Conservation (phyloP, 1,284 basidiomycete species). For the Naganishia albida region DNA sequence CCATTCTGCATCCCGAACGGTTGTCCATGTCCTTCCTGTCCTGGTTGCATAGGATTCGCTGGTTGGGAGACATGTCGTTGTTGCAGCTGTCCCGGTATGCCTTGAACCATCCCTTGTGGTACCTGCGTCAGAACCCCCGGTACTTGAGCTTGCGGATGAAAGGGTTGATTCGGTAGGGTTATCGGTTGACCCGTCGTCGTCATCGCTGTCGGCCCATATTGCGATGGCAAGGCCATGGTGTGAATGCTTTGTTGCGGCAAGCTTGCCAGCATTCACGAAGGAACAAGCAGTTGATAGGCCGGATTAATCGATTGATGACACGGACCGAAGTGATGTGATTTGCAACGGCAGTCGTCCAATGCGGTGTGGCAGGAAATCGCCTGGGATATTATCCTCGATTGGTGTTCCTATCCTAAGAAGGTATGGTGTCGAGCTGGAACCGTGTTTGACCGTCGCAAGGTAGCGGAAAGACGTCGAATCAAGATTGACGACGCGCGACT, state of each 20-base stretch:
- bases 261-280: conserved; percentile 25
- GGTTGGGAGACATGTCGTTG: conserved; percentile 3
- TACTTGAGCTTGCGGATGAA: conserved; percentile 9
- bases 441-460: not conserved
- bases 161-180: not conserved
- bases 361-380: not conserved
- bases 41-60: conserved; percentile 1
- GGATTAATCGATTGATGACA: conserved; percentile 5
- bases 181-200: conserved; percentile 6
- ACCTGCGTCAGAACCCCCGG: conserved; percentile 12
- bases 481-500: conserved; percentile 5
- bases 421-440: not conserved
- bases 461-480: conserved; percentile 5
- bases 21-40: conserved; percentile 12
- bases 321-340: too few relatives aligned
- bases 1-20: conserved; percentile 1
- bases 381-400: not conserved
- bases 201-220: not conserved
- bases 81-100: not conserved
- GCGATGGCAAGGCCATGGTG: not conserved
- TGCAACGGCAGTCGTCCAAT: not conserved
- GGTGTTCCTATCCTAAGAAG: not conserved
- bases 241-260: not conserved
- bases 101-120: not conserved
- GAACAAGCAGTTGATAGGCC: not conserved